Base-by-base conservation (phyloP, 768 basidiomycete genomes). In the Rhizopogon salebrosus region DNA sequence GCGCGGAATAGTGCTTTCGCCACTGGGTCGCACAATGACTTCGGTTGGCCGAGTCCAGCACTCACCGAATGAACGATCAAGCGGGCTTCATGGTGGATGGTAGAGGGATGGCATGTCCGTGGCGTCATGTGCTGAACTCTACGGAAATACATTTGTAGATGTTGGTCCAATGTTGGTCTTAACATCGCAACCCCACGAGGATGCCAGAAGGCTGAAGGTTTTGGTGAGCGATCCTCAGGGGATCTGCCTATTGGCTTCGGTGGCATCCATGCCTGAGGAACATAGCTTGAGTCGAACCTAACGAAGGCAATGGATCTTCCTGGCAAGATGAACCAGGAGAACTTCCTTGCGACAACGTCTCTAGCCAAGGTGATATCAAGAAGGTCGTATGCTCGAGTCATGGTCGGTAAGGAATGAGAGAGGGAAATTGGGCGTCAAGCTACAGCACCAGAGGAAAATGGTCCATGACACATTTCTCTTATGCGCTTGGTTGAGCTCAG, bases 1-100 rank as follows among this genome's bases (percentile, higher is more conserved):
- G 51, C 51, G 14, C 8, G 7, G 51, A 52, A 52, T 20, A 52
- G 10, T n/a, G 35, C 26, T 29, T 50, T 31, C 14, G 49, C 34
- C n/a, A 29, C n/a, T 29, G n/a, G 24, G 6, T 52, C n/a, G 3
- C 27, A 18, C 3, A 20, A 45, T 24, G n/a, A 20, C 3, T n/a
- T 14, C 2, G 18, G 34, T 20, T 36, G 11, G 11, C 31, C 14
- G 10, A 29, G 13, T 24, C 16, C 18, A 20, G 16, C 11, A 13
- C 20, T 31, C 20, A 35, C 3, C 18, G 51, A 48, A 34, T 48
- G 20, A 9, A 49, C 4, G 43, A 49, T 52, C 35, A 27, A 48
- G 48, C 31, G 31, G 16, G 51, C 46, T 37, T 49, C 51, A n/a
- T 36, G 13, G 18, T 35, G 22, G 20, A 52, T 52, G n/a, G 35